A percentile compares a stretch with the other conserved stretches of the same genome.
phyloP scores from a whole-genome alignment of 768 basidiomycete genomes.

The Infundibulicybe gibba region DNA sequence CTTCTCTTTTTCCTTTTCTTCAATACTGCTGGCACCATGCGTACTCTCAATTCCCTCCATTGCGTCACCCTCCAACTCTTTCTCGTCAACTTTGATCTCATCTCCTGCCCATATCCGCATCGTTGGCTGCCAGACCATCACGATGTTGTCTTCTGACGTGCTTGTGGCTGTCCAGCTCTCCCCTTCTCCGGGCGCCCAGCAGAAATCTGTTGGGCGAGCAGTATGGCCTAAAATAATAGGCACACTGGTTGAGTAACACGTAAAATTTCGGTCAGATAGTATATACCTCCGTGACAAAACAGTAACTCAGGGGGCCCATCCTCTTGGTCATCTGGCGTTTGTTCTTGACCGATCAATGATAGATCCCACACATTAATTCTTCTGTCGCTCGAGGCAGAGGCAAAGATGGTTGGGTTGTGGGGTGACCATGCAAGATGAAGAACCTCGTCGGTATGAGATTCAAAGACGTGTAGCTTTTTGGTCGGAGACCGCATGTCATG shows the following conservation, averaged over 20 bases:
- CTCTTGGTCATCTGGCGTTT: constrained; percentile 97
- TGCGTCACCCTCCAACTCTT: constrained; percentile 77
- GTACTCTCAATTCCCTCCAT: constrained; percentile 62
- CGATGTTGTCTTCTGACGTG: constrained; percentile 94
- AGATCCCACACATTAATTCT: constrained; percentile 96
- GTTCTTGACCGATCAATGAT: constrained; percentile 87
- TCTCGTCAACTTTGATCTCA: constrained; percentile 77
- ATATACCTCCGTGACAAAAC: constrained; percentile 90
- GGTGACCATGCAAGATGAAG: constrained; percentile 96
- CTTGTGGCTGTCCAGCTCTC: constrained; percentile 86
- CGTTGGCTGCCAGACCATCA: constrained; percentile 97
- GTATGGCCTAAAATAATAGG: constrained; percentile 66
- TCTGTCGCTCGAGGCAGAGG: constrained; percentile 91
- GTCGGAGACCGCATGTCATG: constrained; percentile 82
- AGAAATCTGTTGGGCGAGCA: constrained; percentile 87
- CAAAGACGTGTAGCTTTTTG: constrained; percentile 84
- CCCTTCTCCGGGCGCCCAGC: constrained; percentile 83
- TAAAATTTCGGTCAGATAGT: constrained; percentile 8
- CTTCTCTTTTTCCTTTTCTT: constrained; percentile 30
- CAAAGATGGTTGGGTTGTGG: constrained; percentile 87
- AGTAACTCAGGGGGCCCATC: constrained; percentile 96
- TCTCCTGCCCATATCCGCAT: constrained; percentile 94
- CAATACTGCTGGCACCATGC: constrained; percentile 14
- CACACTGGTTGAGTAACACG: no score
- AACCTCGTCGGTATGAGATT: constrained; percentile 92